phyloP scores from a whole-genome alignment of 2,329 filamentous ascomycete genomes.

The Colletotrichum higginsianum region DNA sequence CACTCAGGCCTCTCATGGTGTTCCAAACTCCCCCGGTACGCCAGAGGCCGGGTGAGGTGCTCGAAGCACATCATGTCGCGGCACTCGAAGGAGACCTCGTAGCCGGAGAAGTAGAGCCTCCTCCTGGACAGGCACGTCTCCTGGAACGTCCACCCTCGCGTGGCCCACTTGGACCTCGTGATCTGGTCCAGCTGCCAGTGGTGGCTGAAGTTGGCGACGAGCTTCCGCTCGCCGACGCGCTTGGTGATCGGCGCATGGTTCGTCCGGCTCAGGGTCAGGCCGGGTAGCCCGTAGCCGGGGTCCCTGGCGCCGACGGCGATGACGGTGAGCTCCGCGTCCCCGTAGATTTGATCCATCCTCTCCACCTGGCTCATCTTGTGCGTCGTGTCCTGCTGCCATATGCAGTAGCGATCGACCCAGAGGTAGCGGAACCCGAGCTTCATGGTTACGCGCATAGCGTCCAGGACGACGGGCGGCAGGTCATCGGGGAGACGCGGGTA shows the following conservation, averaged over 20 bases:
- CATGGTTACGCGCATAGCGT: conserved; percentile 50
- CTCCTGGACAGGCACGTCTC: conserved; percentile 55
- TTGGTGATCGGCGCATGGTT: conserved; percentile 46
- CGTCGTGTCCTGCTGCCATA: conserved; percentile 48
- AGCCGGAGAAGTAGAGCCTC: conserved; percentile 55
- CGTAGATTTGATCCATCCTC: conserved; percentile 51
- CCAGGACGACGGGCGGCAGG: conserved; percentile 29
- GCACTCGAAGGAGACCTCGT: conserved; percentile 59
- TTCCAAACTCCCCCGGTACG: conserved; percentile 6
- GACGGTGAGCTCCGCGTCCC: conserved; percentile 55
- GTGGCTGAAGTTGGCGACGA: conserved; percentile 20
- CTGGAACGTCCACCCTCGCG: conserved; percentile 58
- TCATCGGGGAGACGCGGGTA: conserved; percentile 13
- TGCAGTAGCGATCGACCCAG: conserved; percentile 58
- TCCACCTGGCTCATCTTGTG: conserved; percentile 55
- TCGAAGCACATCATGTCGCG: conserved; percentile 57
- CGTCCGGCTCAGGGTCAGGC: conserved; percentile 51
- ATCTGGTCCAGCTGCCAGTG: conserved; percentile 37
- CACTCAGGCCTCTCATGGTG: conserved; percentile 17
- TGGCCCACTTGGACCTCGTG: conserved; percentile 55
- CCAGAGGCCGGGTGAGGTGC: conserved; percentile 32
- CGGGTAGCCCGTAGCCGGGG: conserved; percentile 54
- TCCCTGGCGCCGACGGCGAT: conserved; percentile 54
- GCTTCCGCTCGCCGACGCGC: conserved; percentile 39
- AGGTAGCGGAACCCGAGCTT: conserved; percentile 55